phyloP scores from a whole-genome alignment of 441 rosid genomes.

The Eutrema salsugineum region DNA sequence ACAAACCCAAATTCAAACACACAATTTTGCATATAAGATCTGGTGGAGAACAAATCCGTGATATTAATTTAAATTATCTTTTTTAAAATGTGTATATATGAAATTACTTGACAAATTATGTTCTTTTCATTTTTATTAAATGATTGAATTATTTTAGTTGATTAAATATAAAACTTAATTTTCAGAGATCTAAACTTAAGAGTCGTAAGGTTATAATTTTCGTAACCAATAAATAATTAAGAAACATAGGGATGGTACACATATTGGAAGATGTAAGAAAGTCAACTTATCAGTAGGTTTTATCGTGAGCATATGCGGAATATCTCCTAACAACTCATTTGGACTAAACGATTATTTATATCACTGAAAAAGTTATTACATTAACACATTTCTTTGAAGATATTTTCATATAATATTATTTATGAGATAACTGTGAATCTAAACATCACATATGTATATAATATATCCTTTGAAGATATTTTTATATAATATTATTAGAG shows the following conservation, averaged over 20 bases:
- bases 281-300: slow-evolving; percentile 24
- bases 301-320: slow-evolving; percentile 2
- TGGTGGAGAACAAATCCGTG: no score
- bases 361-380: neutral
- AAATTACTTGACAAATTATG: no score
- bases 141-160: no score
- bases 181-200: neutral
- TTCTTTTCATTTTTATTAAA: no score
- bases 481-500: no score
- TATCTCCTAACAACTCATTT: neutral
- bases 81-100: no score
- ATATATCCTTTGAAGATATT: no score
- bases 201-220: neutral
- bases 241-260: neutral
- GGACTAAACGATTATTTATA: neutral
- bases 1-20: no score
- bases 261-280: slow-evolving; percentile 3
- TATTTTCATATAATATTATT: neutral
- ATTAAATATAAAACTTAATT: neutral
- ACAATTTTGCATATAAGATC: no score
- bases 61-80: no score
- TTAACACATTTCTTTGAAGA: neutral
- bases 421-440: neutral
- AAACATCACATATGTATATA: no score
- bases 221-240: neutral